A percentile compares a stretch with the other conserved stretches of the same genome.
Evolutionary conservation across 176 grass and related monocot genomes (phyloP).

Genomic region (Eleusine indica): DNA sequence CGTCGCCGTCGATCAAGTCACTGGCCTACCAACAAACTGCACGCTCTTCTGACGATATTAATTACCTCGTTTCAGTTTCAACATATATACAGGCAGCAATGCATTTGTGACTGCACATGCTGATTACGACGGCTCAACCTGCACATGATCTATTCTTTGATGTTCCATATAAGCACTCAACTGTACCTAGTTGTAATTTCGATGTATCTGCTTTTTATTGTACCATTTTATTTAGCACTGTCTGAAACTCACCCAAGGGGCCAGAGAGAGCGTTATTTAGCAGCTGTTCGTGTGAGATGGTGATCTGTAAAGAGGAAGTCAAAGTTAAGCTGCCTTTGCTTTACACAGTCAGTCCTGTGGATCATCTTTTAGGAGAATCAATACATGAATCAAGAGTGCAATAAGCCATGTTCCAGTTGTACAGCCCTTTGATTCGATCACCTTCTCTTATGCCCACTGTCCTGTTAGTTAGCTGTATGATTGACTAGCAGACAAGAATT

Average conservation of each 20-base stretch:
- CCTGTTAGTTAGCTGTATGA: background rate
- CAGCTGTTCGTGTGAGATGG: background rate
- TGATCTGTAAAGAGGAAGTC: background rate
- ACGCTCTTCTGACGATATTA: slow-evolving; percentile 44
- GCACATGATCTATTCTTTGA: slow-evolving; percentile 34
- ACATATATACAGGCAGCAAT: no score
- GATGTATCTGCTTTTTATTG: background rate
- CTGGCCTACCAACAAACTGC: slow-evolving; percentile 81
- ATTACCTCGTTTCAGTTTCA: no score
- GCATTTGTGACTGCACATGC: no score
- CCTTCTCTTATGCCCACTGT: background rate
- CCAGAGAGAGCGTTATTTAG: background rate
- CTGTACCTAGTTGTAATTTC: slow-evolving; percentile 19
- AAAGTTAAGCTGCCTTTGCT: slow-evolving; percentile 23
- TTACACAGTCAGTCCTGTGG: background rate
- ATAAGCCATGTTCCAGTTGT: slow-evolving; percentile 5
- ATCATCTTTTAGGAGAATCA: background rate
- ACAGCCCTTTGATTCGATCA: background rate
- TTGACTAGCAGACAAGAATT: background rate
- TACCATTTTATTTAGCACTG: slow-evolving; percentile 21
- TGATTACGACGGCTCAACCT: background rate
- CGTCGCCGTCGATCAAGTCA: slow-evolving; percentile 67
- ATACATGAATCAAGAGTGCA: slow-evolving; percentile 1
- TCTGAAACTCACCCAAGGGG: background rate
- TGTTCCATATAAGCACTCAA: background rate